Percentiles rank a stretch among this genome's conserved stretches.
Evolutionary conservation across 371 early-diverging fungal species (phyloP).

Genomic region (Mortierella sp.): DNA sequence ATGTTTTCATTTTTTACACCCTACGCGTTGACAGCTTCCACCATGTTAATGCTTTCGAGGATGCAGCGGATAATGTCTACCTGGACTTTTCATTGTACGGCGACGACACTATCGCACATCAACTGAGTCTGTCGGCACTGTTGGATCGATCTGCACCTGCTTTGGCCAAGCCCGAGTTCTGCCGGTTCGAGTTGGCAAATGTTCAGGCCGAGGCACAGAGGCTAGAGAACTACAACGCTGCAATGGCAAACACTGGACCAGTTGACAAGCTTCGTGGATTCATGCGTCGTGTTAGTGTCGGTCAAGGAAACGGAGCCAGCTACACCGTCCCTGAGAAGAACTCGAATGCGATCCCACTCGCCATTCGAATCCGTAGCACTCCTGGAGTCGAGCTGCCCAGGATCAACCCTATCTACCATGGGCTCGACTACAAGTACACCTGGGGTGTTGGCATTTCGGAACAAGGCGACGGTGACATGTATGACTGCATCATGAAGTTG

Average conservation of each 20-base stretch:
- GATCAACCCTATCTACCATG: constrained; percentile 73
- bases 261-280: constrained; percentile 46
- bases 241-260: constrained; percentile 34
- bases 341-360: constrained; percentile 35
- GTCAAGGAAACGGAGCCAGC: constrained; percentile 13
- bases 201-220: constrained; percentile 67
- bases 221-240: constrained; percentile 56
- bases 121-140: constrained; percentile 68
- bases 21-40: constrained; percentile 66
- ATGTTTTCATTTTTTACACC: background rate
- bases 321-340: constrained; percentile 49
- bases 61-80: constrained; percentile 69
- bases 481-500: constrained; percentile 79
- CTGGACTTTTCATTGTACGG: constrained; percentile 78
- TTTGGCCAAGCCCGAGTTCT: constrained; percentile 66
- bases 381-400: constrained; percentile 73
- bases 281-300: constrained; percentile 48
- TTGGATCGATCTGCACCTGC: constrained; percentile 61
- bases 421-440: constrained; percentile 70
- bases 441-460: constrained; percentile 76
- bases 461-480: constrained; percentile 65
- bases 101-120: constrained; percentile 72
- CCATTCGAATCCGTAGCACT: constrained; percentile 43
- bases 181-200: constrained; percentile 71
- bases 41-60: constrained; percentile 84